phyloP scores from a whole-genome alignment of 495 filamentous ascomycete species.

The Penicillium herquei region DNA sequence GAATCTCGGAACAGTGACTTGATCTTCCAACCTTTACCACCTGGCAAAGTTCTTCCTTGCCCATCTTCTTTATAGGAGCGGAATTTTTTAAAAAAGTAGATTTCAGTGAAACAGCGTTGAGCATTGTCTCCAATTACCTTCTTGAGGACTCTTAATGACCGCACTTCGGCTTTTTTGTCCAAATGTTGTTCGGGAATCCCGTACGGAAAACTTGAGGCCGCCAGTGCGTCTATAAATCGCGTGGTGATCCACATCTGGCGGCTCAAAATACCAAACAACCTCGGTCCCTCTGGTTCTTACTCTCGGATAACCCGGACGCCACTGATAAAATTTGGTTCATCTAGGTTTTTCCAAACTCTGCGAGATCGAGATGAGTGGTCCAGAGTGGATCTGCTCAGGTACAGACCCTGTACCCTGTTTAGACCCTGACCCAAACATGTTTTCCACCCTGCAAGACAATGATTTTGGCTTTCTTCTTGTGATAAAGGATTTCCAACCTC shows the following conservation, averaged over 20 bases:
- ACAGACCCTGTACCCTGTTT: too few relatives aligned
- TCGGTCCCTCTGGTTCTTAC: neutral
- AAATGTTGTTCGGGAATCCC: neutral
- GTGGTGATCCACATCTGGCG: neutral
- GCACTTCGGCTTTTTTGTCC: neutral
- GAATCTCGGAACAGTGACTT: neutral
- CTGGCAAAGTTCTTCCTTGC: neutral
- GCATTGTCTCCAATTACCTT: neutral
- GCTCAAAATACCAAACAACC: neutral
- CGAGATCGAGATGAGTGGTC: neutral
- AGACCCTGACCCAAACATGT: neutral
- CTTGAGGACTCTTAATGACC: neutral
- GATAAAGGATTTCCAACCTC: neutral
- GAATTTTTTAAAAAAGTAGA: neutral
- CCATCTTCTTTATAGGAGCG: neutral
- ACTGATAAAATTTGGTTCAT: neutral
- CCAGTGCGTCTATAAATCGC: neutral
- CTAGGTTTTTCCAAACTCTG: neutral
- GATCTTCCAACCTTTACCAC: neutral
- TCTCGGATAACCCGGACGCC: neutral
- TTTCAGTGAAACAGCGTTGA: neutral
- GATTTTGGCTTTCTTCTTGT: neutral
- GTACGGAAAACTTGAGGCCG: neutral
- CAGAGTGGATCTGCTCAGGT: neutral
- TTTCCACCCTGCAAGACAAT: too few relatives aligned